Base-by-base conservation (phyloP, 163 green algal species). In the Coccomyxa subellipsoidea region DNA sequence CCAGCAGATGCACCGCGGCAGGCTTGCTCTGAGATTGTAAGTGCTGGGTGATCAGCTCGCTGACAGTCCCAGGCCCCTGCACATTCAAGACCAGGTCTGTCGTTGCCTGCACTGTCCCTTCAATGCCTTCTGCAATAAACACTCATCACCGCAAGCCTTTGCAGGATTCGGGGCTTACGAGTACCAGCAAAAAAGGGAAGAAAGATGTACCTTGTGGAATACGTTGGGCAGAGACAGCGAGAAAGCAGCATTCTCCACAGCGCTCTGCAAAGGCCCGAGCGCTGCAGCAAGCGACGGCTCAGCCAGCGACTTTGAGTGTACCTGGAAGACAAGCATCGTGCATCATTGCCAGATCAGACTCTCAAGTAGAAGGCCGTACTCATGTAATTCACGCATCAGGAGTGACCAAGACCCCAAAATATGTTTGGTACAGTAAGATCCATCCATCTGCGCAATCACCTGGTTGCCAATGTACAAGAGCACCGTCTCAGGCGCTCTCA, bases 201-300 rank as follows among this genome's bases (percentile, higher is more conserved):
- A 31, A 77, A 34, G 40, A 31, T 1, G 32, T 34, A 77, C 70
- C 70, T 47, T 47, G 70, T 77, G 70, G 18, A 40, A 7, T 23
- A 77, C 32, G 70, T 77, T 77, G 31, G 70, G 70, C 70, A 77
- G 27, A 27, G 70, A 38, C 70, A 77, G 12, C 8, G 32, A 40
- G 12, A 31, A 77, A 8, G 10, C 34, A 34, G 32, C 70, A 47
- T 31, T 34, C 32, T 77, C 32, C 8, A 77, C 27, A 9, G 32
- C 70, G 12, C 32, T 8, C 32, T 39, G 32, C 18, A 77, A 31
- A 9, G 18, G 32, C 70, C 40, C 8, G 2, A 47, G 32, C 70
- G 32, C 8, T 1, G 31, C 70, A 47, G 32, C 70, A 40, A 37
- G 66, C n/a, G 29, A 34, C 27, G 29, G 66, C 66, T 73, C 66